These are phyloP conservation scores for Colletotrichum sp. DNA, from an alignment of 2,329 filamentous ascomycete genomes.

Conservation along the genomic window DNA sequence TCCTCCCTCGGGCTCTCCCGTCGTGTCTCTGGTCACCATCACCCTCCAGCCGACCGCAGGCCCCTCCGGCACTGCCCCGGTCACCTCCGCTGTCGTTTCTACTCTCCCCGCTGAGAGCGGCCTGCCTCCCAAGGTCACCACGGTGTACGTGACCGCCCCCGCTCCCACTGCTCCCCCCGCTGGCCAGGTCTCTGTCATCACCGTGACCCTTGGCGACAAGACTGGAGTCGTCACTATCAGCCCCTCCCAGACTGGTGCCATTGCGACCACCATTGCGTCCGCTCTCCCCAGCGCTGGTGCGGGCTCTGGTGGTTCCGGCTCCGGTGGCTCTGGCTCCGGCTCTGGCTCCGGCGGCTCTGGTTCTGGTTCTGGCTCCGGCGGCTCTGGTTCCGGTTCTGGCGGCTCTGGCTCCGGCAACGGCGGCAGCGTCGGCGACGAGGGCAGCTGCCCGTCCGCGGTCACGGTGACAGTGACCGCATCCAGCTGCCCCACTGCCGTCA, in stretches of 20 bases:
- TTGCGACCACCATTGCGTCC: neutral
- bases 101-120: conserved; percentile 14
- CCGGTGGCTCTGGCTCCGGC: neutral
- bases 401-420: neutral
- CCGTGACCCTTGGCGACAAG: conserved; percentile 15
- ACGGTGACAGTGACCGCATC: conserved; percentile 13
- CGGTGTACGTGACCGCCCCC: conserved; percentile 13
- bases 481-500: neutral
- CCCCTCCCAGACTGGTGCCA: conserved; percentile 6
- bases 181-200: conserved; percentile 13
- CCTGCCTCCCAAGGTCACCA: neutral
- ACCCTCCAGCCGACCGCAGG: conserved; percentile 13
- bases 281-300: conserved; percentile 6
- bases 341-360: neutral
- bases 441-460: conserved; percentile 9
- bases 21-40: conserved; percentile 12
- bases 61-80: neutral
- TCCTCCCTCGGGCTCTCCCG: conserved; percentile 1
- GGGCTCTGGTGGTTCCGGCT: neutral
- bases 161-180: neutral
- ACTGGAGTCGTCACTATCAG: conserved; percentile 12
- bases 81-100: conserved; percentile 8
- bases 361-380: neutral
- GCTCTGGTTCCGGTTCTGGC: neutral
- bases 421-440: neutral